Base-by-base conservation (phyloP, 2,329 filamentous ascomycete species). In the Pseudophaeomoniella oleicola region DNA sequence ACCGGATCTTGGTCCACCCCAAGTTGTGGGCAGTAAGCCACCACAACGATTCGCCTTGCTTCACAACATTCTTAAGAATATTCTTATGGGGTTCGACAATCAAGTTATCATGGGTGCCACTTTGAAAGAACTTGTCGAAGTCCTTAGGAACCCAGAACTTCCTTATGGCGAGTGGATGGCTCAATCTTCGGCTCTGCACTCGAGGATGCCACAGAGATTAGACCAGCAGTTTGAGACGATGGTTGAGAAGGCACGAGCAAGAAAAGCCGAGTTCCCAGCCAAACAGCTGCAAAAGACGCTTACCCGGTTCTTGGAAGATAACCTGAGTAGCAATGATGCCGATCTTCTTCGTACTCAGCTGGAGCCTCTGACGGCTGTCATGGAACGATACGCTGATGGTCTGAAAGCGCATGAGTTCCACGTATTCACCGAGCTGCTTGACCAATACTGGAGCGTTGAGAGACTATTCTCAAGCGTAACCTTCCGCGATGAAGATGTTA, bases 101-200 rank as follows among this genome's bases (percentile, higher is more conserved):
- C 88, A 93, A 47, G 80, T 94, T 47, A 86, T 96, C 59, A 94
- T 98, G 88, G 72, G 75, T 36, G 62, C 75, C 41, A 90, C 86
- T 2, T 68, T 98, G 15, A 85, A 83, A 60, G 83, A 90, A 54
- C 69, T 96, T 27, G 78, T 94, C n/a, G 75, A 85, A 41, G 87
- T 98, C 9, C 73, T 98, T 15, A 79, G 88, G 30, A 75, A 94
- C 52, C 77, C 81, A 1, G 87, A 94, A 51, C 72, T 98, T 44
- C 90, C 90, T 1, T 98, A 90, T 56, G 86, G 88, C 57, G 86
- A 98, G 60, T 98, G 88, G 84, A 86, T 81, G 44, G 82, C 88
- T 4, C 86, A 96, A 54, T 90, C 93, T 48, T 93, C 90, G 34
- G 90, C 90, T 15, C 73, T 98, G n/a, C 88, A 96, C 60, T 83